Conservation (phyloP, 2,329 filamentous ascomycete genomes). For the Tolypocladium cylindrosporum region DNA sequence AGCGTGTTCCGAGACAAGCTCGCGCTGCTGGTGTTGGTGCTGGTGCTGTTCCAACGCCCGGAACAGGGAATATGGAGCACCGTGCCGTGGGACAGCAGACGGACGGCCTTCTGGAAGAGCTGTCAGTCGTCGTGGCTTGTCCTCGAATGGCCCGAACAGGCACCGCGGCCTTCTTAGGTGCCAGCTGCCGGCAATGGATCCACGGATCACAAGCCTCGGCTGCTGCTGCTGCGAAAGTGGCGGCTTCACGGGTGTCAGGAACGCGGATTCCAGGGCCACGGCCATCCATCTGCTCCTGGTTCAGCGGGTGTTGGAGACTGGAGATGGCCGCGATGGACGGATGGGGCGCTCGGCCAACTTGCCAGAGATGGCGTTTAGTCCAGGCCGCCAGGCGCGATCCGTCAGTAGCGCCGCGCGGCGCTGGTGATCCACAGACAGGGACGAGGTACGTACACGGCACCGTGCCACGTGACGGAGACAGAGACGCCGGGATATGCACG, state of each 20-base stretch:
- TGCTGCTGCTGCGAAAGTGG: neutral
- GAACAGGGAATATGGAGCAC: too few species aligned
- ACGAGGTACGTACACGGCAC: neutral
- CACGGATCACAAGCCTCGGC: slow-evolving; percentile 1
- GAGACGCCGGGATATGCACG: neutral
- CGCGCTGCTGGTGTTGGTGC: neutral
- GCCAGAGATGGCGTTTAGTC: neutral
- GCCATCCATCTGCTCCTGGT: neutral
- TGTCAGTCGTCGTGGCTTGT: neutral
- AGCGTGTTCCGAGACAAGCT: neutral
- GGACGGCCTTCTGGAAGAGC: neutral
- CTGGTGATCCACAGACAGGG: neutral
- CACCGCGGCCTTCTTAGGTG: neutral
- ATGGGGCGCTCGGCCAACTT: neutral
- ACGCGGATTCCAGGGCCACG: neutral
- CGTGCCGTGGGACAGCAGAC: neutral
- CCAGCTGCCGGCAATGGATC: neutral
- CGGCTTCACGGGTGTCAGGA: neutral
- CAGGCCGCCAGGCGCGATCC: neutral
- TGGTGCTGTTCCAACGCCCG: neutral
- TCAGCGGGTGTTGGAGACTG: neutral
- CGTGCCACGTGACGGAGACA: neutral
- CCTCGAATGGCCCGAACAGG: neutral
- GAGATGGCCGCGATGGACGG: neutral
- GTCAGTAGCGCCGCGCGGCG: neutral